phyloP scores from a whole-genome alignment of 2,329 filamentous ascomycete genomes.

The Hypoxylon sp. region DNA sequence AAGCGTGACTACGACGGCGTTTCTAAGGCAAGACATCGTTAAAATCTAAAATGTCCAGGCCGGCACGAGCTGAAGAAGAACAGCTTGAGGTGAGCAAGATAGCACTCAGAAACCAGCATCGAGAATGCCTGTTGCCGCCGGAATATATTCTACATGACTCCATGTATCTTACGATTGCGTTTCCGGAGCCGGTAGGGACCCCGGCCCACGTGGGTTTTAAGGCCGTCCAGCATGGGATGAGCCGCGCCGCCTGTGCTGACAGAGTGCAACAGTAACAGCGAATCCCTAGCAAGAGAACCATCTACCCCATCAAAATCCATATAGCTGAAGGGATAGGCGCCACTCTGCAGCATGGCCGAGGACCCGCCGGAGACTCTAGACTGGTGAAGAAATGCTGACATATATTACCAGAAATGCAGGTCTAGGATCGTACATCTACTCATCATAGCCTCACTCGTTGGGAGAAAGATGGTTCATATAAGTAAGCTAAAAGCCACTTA shows the following conservation, averaged over 20 bases:
- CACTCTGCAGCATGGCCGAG: constrained; percentile 29
- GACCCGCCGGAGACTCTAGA: constrained; percentile 9
- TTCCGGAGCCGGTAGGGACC: constrained; percentile 29
- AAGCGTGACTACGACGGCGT: constrained; percentile 16
- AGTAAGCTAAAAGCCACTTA: constrained; percentile 10
- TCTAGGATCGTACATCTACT: constrained; percentile 3
- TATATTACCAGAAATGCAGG: constrained; percentile 19
- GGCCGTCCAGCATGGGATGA: constrained; percentile 32
- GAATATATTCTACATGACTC: constrained; percentile 32
- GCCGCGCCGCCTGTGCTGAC: constrained; percentile 14
- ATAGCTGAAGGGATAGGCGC: constrained; percentile 6
- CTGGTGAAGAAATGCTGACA: constrained; percentile 5
- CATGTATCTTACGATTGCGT: constrained; percentile 30
- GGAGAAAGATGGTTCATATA: constrained; percentile 10
- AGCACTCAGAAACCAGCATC: not conserved
- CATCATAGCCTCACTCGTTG: constrained; percentile 16
- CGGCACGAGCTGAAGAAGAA: constrained; percentile 8
- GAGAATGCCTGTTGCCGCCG: constrained; percentile 8
- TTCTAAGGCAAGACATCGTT: constrained; percentile 29
- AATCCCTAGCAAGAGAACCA: constrained; percentile 11
- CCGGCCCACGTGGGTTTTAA: constrained; percentile 20
- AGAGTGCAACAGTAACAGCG: constrained; percentile 38
- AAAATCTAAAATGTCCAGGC: constrained; percentile 22
- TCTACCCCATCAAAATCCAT: constrained; percentile 14
- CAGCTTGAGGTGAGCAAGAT: constrained; percentile 11